Conservation (phyloP, 1,139 yeast genomes). For the Wickerhamomyces sp. region DNA sequence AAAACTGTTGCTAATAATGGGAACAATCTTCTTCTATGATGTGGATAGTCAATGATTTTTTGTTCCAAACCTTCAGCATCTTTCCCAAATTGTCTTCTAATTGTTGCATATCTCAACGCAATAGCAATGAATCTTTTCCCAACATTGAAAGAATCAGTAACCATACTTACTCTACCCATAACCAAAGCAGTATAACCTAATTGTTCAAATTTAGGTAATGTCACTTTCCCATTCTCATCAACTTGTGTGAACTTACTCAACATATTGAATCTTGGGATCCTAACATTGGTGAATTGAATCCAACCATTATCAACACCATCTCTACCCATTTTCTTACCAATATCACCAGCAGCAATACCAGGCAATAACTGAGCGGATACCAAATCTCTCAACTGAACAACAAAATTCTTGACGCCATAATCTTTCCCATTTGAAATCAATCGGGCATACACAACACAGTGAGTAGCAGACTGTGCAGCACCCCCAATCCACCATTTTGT, state of each 20-base stretch:
- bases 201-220: conserved; percentile 74
- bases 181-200: conserved; percentile 79
- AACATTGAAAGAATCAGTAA: conserved; percentile 71
- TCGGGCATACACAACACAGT: conserved; percentile 75
- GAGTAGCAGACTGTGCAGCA: conserved; percentile 91
- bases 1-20: conserved; percentile 69
- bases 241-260: conserved; percentile 74
- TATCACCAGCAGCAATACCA: conserved; percentile 81
- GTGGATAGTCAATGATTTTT: conserved; percentile 74
- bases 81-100: conserved; percentile 77
- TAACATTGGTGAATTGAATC: conserved; percentile 80
- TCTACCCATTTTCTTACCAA: conserved; percentile 89
- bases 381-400: conserved; percentile 78
- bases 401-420: conserved; percentile 85
- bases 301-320: conserved; percentile 85
- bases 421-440: conserved; percentile 75
- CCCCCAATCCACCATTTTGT: conserved; percentile 99
- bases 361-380: conserved; percentile 65
- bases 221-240: conserved; percentile 50
- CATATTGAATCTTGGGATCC: conserved; percentile 79
- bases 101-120: conserved; percentile 85
- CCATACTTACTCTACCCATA: conserved; percentile 88
- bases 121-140: conserved; percentile 75
- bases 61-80: conserved; percentile 38
- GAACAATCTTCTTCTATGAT: conserved; percentile 79